A percentile compares a stretch with the other conserved stretches of the same genome.
phyloP scores from a whole-genome alignment of 441 rosid genomes.

The Rhodomyrtus psidioides region DNA sequence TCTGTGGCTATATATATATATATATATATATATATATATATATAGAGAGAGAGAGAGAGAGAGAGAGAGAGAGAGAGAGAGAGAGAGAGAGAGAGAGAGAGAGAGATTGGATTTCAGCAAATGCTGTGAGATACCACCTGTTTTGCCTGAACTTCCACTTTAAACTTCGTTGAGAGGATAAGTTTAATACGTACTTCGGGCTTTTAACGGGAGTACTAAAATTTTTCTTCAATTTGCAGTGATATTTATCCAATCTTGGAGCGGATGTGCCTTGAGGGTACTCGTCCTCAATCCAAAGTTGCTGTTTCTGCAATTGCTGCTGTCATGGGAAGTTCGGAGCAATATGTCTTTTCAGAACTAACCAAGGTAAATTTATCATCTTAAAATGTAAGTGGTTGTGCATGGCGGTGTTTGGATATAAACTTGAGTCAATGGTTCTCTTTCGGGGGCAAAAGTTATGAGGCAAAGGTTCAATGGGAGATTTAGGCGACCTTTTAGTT shows the following conservation, averaged over 20 bases:
- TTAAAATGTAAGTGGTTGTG: background rate
- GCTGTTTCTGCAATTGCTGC: slow-evolving; percentile 90
- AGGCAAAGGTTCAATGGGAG: background rate
- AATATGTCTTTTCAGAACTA: slow-evolving; percentile 41
- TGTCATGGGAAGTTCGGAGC: slow-evolving; percentile 46
- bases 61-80: no score
- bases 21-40: no score
- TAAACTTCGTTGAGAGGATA: background rate
- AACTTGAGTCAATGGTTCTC: background rate
- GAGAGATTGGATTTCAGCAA: background rate
- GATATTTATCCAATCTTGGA: slow-evolving; percentile 60
- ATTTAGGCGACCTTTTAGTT: background rate
- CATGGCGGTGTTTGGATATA: background rate
- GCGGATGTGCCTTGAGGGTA: slow-evolving; percentile 67
- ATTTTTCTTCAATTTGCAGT: slow-evolving; percentile 26
- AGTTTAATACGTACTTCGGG: background rate
- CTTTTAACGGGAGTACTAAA: background rate
- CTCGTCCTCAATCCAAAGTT: slow-evolving; percentile 73
- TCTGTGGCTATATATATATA: no score
- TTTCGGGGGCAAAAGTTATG: background rate
- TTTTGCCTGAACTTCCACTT: background rate
- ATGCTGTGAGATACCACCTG: background rate
- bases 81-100: no score
- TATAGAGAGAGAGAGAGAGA: no score
- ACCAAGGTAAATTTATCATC: slow-evolving; percentile 50